These are phyloP conservation scores for Boletellus sp. DNA, from an alignment of 768 basidiomycete genomes.

Conservation along the genomic window DNA sequence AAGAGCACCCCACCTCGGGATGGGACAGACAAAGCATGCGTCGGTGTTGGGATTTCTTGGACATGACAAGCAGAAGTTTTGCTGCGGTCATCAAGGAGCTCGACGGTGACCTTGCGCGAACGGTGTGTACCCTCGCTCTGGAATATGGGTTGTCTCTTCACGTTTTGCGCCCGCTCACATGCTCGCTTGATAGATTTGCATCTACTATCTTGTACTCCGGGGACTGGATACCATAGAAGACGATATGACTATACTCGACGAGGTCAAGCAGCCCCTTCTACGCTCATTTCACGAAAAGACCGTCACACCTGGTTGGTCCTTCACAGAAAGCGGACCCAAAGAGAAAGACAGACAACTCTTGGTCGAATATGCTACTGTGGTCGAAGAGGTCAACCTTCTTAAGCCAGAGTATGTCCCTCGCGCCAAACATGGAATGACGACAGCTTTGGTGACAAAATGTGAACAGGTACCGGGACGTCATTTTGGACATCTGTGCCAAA, in stretches of 20 bases:
- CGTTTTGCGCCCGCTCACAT: neutral
- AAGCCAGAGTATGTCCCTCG: constrained; percentile 46
- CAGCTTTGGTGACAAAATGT: neutral
- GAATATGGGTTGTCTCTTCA: neutral
- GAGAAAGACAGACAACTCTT: constrained; percentile 88
- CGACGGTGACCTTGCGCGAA: constrained; percentile 90
- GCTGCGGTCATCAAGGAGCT: constrained; percentile 93
- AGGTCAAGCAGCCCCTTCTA: constrained; percentile 81
- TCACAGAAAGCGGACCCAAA: constrained; percentile 71
- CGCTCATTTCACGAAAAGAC: constrained; percentile 79
- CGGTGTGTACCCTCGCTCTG: constrained; percentile 50
- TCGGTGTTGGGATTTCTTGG: constrained; percentile 85
- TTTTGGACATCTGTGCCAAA: constrained; percentile 76
- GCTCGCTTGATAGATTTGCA: constrained; percentile 61
- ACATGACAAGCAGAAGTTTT: constrained; percentile 86
- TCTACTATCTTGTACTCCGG: constrained; percentile 93
- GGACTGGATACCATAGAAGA: constrained; percentile 98
- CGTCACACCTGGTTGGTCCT: constrained; percentile 82
- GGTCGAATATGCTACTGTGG: constrained; percentile 75
- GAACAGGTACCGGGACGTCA: constrained; percentile 68
- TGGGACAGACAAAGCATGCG: constrained; percentile 88
- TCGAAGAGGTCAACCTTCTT: constrained; percentile 75
- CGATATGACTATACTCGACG: constrained; percentile 92
- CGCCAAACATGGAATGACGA: neutral
- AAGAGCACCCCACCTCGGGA: constrained; percentile 75